A percentile compares a stretch with the other conserved stretches of the same genome.
Evolutionary conservation across 768 basidiomycete species (phyloP).

Genomic region (Suillus bovinus): DNA sequence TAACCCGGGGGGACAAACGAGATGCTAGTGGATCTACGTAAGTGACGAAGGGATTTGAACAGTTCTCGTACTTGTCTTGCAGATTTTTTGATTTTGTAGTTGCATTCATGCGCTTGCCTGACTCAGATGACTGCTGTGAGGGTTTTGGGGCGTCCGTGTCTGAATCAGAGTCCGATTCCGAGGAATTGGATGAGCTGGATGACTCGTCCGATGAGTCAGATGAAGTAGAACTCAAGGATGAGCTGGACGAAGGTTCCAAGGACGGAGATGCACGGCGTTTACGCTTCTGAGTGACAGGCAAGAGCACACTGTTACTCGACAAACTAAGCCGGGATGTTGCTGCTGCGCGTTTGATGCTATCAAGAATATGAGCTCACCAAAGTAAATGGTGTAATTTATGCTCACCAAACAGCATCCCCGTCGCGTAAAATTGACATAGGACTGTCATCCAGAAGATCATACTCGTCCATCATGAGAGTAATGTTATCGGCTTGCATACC

Average conservation of each 20-base stretch:
- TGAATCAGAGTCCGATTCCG: conserved; percentile 19
- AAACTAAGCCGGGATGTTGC: not conserved
- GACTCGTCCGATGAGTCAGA: conserved; percentile 27
- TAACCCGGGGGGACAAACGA: conserved; percentile 53
- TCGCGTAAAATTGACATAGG: conserved; percentile 28
- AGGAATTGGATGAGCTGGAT: conserved; percentile 7
- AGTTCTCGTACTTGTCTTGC: not conserved
- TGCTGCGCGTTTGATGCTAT: not conserved
- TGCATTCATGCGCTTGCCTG: conserved; percentile 2
- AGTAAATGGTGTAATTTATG: not conserved
- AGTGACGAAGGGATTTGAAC: conserved; percentile 7
- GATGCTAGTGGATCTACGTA: conserved; percentile 12
- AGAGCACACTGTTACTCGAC: not conserved
- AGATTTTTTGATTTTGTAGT: conserved; percentile 9
- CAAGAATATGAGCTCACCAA: not conserved
- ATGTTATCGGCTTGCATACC: not conserved
- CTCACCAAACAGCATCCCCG: conserved; percentile 30
- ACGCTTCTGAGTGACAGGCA: conserved; percentile 20
- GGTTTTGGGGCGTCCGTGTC: conserved; percentile 18
- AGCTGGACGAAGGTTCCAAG: conserved; percentile 20
- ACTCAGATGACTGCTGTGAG: conserved; percentile 14
- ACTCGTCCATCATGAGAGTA: conserved; percentile 28
- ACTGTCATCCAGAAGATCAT: conserved; percentile 28
- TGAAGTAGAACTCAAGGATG: conserved; percentile 14
- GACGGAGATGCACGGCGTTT: conserved; percentile 23